Evolutionary conservation across 805 yeast species (phyloP).

Genomic region (Komagataella populi): DNA sequence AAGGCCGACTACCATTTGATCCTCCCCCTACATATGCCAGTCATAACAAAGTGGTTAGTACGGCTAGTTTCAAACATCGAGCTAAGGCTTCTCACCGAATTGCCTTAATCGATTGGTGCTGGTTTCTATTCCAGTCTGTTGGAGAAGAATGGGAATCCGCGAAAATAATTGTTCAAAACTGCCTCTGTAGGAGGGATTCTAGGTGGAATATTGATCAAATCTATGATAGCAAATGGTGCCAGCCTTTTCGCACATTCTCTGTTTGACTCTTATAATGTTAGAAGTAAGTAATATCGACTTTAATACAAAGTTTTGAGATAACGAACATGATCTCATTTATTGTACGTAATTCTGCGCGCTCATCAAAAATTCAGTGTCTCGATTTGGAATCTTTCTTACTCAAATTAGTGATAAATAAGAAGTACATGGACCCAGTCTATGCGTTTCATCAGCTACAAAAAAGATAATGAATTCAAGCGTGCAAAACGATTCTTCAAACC

Average conservation of each 20-base stretch:
- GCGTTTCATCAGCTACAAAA: background rate
- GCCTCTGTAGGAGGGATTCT: conserved; percentile 33
- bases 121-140: conserved; percentile 35
- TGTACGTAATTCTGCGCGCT: background rate
- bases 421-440: background rate
- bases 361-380: background rate
- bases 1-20: conserved; percentile 86
- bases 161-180: conserved; percentile 32
- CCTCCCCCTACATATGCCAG: conserved; percentile 41
- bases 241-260: background rate
- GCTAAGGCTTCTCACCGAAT: conserved; percentile 73
- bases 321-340: no score
- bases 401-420: background rate
- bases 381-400: background rate
- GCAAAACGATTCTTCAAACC: background rate
- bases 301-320: no score
- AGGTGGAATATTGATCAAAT: conserved; percentile 24
- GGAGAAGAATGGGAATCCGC: conserved; percentile 27
- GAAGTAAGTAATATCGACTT: no score
- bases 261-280: background rate
- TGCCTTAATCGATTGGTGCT: conserved; percentile 86
- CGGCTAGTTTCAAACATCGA: conserved; percentile 28
- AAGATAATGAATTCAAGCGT: background rate
- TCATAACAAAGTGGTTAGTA: conserved; percentile 18
- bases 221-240: conserved; percentile 19